Base-by-base conservation (phyloP, 805 yeast genomes). In the Cyberlindnera bimundalis region DNA sequence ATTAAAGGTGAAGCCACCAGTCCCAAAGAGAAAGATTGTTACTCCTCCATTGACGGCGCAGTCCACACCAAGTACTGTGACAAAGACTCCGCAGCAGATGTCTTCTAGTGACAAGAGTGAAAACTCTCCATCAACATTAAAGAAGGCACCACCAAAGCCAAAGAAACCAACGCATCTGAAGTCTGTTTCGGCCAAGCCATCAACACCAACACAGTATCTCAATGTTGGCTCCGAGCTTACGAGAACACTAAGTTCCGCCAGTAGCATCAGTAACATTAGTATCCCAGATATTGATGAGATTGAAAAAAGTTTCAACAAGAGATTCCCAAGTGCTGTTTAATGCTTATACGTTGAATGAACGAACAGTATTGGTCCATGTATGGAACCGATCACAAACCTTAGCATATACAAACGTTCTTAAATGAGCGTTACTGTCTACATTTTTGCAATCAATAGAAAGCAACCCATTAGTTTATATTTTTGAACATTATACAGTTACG, bases 291-390 rank as follows among this genome's bases (percentile, higher is more conserved):
- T 79, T 31, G 86, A 79, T 32, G 77, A 74, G 45, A 64, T 79
- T 48, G 84, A 79, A 51, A 67, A 67, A 49, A 73, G 72, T 38
- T 80, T 81, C 55, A 66, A 74, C 27, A 69, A 71, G 50, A 66
- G 78, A 42, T 81, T 75, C 46, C 89, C 89, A 7, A 77, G 81
- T 58, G 76, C 76, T 37, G 70, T 77, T 16, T 77, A 35, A 46
- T 11, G 12, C n/a, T n/a, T n/a, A n/a, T n/a, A n/a, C n/a, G n/a
- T n/a, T n/a, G n/a, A n/a, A n/a, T n/a, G n/a, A n/a, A n/a, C n/a
- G n/a, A n/a, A n/a, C n/a, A n/a, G n/a, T n/a, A n/a, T n/a, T n/a
- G n/a, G n/a, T n/a, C n/a, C n/a, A n/a, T n/a, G n/a, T n/a, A n/a
- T n/a, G n/a, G n/a, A n/a, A n/a, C n/a, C n/a, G n/a, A n/a, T n/a